phyloP scores from a whole-genome alignment of 139 green algal genomes.

The Coccomyxa sp. region DNA sequence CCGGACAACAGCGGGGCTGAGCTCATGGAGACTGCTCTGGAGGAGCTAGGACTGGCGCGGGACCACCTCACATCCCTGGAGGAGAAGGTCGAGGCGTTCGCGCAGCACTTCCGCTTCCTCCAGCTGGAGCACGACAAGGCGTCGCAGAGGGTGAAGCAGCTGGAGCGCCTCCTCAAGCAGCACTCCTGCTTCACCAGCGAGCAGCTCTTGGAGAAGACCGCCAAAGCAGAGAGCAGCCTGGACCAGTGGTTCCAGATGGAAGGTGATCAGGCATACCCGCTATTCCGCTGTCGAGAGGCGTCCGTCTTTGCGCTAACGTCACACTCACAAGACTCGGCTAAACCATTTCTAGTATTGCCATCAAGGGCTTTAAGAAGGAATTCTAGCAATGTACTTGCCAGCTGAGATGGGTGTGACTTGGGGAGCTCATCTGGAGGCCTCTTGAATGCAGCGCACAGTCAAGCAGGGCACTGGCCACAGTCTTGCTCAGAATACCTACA shows the following conservation, averaged over 20 bases:
- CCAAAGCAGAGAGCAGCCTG: slow-evolving; percentile 30
- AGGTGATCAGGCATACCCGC: slow-evolving; percentile 14
- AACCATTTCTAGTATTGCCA: too few relatives aligned
- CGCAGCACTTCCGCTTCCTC: slow-evolving; percentile 30
- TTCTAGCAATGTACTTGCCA: too few relatives aligned
- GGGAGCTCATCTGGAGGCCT: too few relatives aligned
- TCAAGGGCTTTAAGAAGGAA: too few relatives aligned
- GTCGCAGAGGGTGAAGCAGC: slow-evolving; percentile 20
- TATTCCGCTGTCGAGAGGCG: too few relatives aligned
- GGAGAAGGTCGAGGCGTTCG: slow-evolving; percentile 27
- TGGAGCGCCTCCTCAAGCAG: slow-evolving; percentile 24
- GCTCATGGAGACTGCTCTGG: slow-evolving; percentile 33
- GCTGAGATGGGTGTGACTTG: too few relatives aligned
- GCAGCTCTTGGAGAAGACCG: slow-evolving; percentile 48
- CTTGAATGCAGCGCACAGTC: too few relatives aligned
- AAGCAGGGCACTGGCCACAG: too few relatives aligned
- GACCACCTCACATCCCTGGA: slow-evolving; percentile 19
- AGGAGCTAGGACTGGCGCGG: slow-evolving; percentile 23
- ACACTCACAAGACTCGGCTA: too few relatives aligned
- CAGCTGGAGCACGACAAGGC: slow-evolving; percentile 42
- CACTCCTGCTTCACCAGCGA: slow-evolving; percentile 33
- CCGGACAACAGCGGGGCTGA: too few relatives aligned
- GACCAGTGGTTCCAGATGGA: slow-evolving; percentile 50
- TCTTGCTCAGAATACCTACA: too few relatives aligned
- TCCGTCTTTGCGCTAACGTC: background rate